Evolutionary conservation across 305 asterid genomes (phyloP).

Genomic region (Fraxinus ornus): DNA sequence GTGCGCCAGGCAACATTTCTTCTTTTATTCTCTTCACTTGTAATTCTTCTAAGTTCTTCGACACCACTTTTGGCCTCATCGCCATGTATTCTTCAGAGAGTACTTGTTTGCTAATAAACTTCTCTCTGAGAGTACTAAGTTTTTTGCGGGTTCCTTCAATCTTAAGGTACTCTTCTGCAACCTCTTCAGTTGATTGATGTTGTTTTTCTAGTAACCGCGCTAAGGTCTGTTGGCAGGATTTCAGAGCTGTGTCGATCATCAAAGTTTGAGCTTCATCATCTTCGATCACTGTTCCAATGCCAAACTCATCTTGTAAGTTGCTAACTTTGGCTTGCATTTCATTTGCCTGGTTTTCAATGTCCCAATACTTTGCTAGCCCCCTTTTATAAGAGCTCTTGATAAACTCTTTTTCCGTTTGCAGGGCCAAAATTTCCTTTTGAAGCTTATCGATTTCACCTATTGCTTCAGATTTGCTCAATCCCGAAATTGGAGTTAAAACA

Average conservation of each 20-base stretch:
- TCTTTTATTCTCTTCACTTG: constrained; percentile 26
- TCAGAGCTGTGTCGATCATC: constrained; percentile 44
- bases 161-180: constrained; percentile 26
- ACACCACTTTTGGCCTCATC: not conserved
- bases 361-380: constrained; percentile 38
- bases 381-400: constrained; percentile 39
- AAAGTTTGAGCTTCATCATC: constrained; percentile 47
- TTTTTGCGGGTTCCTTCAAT: constrained; percentile 32
- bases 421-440: constrained; percentile 46
- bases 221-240: constrained; percentile 46
- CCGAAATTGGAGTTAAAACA: constrained; percentile 27
- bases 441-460: constrained; percentile 36
- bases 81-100: constrained; percentile 15
- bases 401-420: constrained; percentile 49
- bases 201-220: constrained; percentile 31
- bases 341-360: constrained; percentile 34
- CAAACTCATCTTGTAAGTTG: constrained; percentile 50
- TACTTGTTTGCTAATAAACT: constrained; percentile 16
- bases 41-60: constrained; percentile 8
- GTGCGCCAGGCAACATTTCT: constrained; percentile 21
- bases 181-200: constrained; percentile 27
- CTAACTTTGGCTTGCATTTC: constrained; percentile 39
- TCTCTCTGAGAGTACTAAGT: constrained; percentile 29
- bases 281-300: constrained; percentile 40
- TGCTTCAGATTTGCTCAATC: constrained; percentile 41